Percentiles rank a stretch among this genome's conserved stretches.
These are phyloP conservation scores for Blastocystis sp. DNA, from an alignment of 352 stramenopile species.

Conservation along the genomic window DNA sequence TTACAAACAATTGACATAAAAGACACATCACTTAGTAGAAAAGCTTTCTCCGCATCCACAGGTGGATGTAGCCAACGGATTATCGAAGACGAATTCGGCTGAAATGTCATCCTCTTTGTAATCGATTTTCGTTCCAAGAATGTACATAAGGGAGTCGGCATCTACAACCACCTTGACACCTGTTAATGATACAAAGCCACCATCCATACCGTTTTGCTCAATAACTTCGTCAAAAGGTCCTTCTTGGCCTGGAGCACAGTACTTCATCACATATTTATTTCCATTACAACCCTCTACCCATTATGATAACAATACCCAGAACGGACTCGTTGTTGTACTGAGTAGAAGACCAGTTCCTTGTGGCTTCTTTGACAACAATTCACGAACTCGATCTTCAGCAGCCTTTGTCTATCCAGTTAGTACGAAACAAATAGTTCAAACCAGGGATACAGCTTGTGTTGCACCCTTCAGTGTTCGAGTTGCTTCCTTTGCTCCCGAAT, in stretches of 20 bases:
- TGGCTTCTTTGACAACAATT: conserved; percentile 59
- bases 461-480: conserved; percentile 21
- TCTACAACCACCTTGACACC: conserved; percentile 57
- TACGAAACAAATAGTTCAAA: background rate
- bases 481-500: background rate
- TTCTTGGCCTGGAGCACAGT: conserved; percentile 54
- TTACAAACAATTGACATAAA: background rate
- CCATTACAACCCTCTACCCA: conserved; percentile 60
- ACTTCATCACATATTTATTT: conserved; percentile 62
- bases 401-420: conserved; percentile 5
- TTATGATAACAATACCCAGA: background rate
- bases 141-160: conserved; percentile 58
- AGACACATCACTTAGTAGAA: conserved; percentile 43
- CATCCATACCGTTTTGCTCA: conserved; percentile 28
- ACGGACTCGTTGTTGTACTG: conserved; percentile 18
- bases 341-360: conserved; percentile 40
- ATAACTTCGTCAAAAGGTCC: conserved; percentile 59
- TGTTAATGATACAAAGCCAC: background rate
- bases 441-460: conserved; percentile 13
- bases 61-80: conserved; percentile 59
- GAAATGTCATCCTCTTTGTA: conserved; percentile 62
- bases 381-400: conserved; percentile 37
- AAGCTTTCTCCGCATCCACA: conserved; percentile 62
- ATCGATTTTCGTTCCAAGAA: conserved; percentile 62
- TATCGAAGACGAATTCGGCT: conserved; percentile 62